phyloP scores from a whole-genome alignment of 768 basidiomycete genomes.

The Lactifluus hygrophoroides region DNA sequence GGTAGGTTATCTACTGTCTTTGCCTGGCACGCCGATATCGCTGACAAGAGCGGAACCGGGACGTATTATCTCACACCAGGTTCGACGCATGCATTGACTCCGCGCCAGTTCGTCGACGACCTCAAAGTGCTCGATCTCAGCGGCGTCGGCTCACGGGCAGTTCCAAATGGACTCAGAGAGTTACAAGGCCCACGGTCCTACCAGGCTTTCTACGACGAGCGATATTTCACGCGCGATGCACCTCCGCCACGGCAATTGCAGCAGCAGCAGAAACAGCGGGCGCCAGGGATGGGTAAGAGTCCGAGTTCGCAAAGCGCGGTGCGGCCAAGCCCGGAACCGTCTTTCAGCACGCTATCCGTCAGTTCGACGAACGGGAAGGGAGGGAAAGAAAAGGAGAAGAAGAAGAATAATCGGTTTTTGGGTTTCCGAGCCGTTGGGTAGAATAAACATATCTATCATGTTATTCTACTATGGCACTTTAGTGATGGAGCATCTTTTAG shows the following conservation, averaged over 20 bases:
- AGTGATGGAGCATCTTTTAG: neutral
- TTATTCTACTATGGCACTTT: neutral
- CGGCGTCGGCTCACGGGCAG: slow-evolving; percentile 70
- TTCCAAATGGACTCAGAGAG: slow-evolving; percentile 62
- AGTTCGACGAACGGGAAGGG: slow-evolving; percentile 19
- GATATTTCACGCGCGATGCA: slow-evolving; percentile 60
- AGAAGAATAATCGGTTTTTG: slow-evolving; percentile 48
- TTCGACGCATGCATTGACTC: slow-evolving; percentile 81
- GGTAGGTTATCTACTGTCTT: too few relatives aligned
- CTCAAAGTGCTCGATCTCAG: slow-evolving; percentile 78
- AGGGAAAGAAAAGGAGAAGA: slow-evolving; percentile 65
- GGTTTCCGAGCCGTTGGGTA: neutral
- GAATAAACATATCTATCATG: neutral
- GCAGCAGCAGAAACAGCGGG: slow-evolving; percentile 27
- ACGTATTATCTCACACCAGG: slow-evolving; percentile 40
- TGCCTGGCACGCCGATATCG: neutral
- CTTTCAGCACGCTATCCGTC: slow-evolving; percentile 38
- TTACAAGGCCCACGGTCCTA: slow-evolving; percentile 40
- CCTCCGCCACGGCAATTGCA: slow-evolving; percentile 42
- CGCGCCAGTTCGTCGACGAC: slow-evolving; percentile 78
- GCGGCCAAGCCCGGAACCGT: slow-evolving; percentile 38
- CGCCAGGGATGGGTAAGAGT: slow-evolving; percentile 28
- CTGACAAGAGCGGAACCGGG: too few relatives aligned
- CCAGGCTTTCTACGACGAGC: slow-evolving; percentile 76
- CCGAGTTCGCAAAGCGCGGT: slow-evolving; percentile 17